Evolutionary conservation across 2,329 filamentous ascomycete genomes (phyloP).

Genomic region (Dothideomycetes sp.): DNA sequence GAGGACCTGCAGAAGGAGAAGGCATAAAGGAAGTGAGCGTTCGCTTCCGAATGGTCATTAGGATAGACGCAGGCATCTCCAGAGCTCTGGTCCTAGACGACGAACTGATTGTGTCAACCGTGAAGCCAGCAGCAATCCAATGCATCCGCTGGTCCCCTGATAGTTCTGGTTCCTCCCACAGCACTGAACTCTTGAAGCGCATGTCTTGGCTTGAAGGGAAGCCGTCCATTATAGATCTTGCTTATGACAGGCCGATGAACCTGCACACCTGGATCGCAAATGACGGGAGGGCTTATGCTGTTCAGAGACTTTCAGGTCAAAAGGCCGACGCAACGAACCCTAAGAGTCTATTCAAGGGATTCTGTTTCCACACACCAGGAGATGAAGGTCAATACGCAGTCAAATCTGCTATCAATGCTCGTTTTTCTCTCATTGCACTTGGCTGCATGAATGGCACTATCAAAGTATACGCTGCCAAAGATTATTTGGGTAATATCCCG

Average conservation of each 20-base stretch:
- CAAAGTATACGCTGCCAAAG: slow-evolving; percentile 81
- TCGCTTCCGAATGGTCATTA: slow-evolving; percentile 94
- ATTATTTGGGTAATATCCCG: slow-evolving; percentile 88
- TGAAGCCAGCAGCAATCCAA: slow-evolving; percentile 87
- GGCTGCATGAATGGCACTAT: slow-evolving; percentile 73
- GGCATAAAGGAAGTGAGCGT: slow-evolving; percentile 81
- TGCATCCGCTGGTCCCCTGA: slow-evolving; percentile 94
- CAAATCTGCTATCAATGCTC: slow-evolving; percentile 78
- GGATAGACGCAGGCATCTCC: slow-evolving; percentile 89
- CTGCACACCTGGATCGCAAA: slow-evolving; percentile 84
- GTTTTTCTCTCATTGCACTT: slow-evolving; percentile 87
- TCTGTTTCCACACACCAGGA: slow-evolving; percentile 76
- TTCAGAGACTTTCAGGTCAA: slow-evolving; percentile 55
- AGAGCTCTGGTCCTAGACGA: slow-evolving; percentile 83
- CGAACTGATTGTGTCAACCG: slow-evolving; percentile 83
- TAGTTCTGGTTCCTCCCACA: slow-evolving; percentile 71
- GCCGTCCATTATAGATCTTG: slow-evolving; percentile 69
- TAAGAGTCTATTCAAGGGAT: slow-evolving; percentile 72
- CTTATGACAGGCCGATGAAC: slow-evolving; percentile 93
- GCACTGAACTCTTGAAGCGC: slow-evolving; percentile 77
- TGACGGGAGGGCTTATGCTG: slow-evolving; percentile 81
- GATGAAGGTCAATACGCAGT: slow-evolving; percentile 52
- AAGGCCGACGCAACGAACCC: slow-evolving; percentile 33
- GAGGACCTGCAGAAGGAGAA: slow-evolving; percentile 68
- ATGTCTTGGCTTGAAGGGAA: slow-evolving; percentile 82